These are phyloP conservation scores for Amanita exitialis DNA, from an alignment of 768 basidiomycete species.

Conservation along the genomic window DNA sequence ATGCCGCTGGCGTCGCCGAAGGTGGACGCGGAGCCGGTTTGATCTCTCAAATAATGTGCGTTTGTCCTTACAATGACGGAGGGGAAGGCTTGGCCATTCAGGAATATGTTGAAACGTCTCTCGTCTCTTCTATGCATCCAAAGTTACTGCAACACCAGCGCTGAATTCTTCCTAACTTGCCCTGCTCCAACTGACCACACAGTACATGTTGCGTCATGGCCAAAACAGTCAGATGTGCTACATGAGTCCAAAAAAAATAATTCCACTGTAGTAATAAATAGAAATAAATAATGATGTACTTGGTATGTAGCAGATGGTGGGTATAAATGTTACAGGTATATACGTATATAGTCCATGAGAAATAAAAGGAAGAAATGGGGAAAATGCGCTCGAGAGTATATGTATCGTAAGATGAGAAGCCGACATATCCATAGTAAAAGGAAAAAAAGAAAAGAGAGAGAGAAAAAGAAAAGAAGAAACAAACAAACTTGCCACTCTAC, in stretches of 20 bases:
- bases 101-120: constrained; percentile 2
- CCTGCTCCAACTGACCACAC: constrained; percentile 53
- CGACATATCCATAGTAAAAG: not conserved
- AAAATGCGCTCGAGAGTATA: not conserved
- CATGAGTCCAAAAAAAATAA: not conserved
- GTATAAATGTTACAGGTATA: not conserved
- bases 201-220: no score
- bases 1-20: no score
- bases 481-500: not conserved
- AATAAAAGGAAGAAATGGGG: not conserved
- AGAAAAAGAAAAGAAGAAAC: not conserved
- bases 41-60: no score
- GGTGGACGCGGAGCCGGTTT: no score
- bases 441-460: not conserved
- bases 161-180: constrained; percentile 71
- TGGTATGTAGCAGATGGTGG: not conserved
- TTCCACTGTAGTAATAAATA: not conserved
- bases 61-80: not conserved
- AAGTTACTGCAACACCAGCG: constrained; percentile 67
- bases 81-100: not conserved
- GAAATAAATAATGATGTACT: not conserved
- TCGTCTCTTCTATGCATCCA: no score
- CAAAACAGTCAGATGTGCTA: no score
- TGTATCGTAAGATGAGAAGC: no score
- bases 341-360: not conserved